phyloP scores from a whole-genome alignment of 768 basidiomycete species.

The Panaeolus papilionaceus region DNA sequence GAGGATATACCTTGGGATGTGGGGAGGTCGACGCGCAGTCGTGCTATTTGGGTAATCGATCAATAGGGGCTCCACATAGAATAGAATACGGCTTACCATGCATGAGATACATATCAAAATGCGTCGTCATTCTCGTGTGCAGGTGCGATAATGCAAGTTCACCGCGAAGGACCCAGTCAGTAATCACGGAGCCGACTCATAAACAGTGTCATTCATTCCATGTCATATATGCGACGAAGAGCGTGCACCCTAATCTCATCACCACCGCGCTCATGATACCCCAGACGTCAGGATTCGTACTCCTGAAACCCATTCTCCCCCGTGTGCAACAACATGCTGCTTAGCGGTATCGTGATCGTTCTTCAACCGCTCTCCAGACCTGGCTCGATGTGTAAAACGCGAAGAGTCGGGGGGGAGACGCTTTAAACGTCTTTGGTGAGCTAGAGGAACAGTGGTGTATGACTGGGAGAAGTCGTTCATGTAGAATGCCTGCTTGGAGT shows the following conservation, averaged over 20 bases:
- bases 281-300: constrained; percentile 24
- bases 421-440: constrained; percentile 31
- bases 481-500: neutral
- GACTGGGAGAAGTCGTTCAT: constrained; percentile 18
- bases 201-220: constrained; percentile 23
- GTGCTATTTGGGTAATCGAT: constrained; percentile 18
- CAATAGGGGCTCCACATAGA: constrained; percentile 4
- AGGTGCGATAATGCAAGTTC: too few relatives aligned
- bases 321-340: neutral
- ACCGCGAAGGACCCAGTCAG: constrained; percentile 18
- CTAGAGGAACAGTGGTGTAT: constrained; percentile 26
- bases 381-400: constrained; percentile 28
- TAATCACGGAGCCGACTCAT: neutral
- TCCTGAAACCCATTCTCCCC: constrained; percentile 28
- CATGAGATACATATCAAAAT: constrained; percentile 36
- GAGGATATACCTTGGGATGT: constrained; percentile 29
- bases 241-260: constrained; percentile 24
- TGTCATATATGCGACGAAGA: constrained; percentile 26
- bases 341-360: constrained; percentile 33
- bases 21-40: constrained; percentile 31
- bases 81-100: constrained; percentile 23
- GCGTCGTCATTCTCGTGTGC: constrained; percentile 25
- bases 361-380: constrained; percentile 33
- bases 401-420: constrained; percentile 28
- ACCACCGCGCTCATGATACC: constrained; percentile 27